A percentile compares a stretch with the other conserved stretches of the same genome.
Conservation (phyloP, 306 rosid genomes). For the Prunus salicina region DNA sequence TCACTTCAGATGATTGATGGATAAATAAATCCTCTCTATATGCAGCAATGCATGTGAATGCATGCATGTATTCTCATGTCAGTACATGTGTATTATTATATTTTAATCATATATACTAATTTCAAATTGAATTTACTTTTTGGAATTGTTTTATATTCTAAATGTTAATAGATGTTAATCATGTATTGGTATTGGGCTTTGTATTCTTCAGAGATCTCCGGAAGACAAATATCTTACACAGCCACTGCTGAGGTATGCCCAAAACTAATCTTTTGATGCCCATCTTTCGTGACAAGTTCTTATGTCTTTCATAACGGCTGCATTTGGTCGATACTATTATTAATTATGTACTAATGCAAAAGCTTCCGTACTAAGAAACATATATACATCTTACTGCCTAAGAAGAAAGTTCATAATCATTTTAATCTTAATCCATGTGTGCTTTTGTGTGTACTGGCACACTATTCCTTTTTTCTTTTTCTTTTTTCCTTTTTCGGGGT, state of each 20-base stretch:
- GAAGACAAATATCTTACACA: slow-evolving; percentile 38
- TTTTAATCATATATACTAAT: not conserved
- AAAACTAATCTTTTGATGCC: not conserved
- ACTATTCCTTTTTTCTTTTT: too few species aligned
- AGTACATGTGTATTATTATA: too few species aligned
- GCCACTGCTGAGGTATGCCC: slow-evolving; percentile 47
- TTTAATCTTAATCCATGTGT: not conserved
- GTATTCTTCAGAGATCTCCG: slow-evolving; percentile 30
- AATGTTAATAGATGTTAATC: not conserved
- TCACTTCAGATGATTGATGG: not conserved
- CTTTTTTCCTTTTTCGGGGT: not conserved
- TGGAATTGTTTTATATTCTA: not conserved
- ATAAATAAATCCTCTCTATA: not conserved
- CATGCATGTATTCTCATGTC: too few species aligned
- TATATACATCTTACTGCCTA: not conserved
- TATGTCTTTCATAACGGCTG: not conserved
- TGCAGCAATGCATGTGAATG: too few species aligned
- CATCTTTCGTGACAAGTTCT: not conserved
- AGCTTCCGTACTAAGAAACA: not conserved
- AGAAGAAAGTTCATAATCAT: not conserved
- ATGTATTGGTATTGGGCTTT: not conserved
- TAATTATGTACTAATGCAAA: not conserved
- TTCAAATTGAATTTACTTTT: not conserved
- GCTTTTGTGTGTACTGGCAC: not conserved
- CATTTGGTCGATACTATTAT: too few species aligned